Evolutionary conservation across 768 basidiomycete genomes (phyloP).

Genomic region (Amanita exitialis): DNA sequence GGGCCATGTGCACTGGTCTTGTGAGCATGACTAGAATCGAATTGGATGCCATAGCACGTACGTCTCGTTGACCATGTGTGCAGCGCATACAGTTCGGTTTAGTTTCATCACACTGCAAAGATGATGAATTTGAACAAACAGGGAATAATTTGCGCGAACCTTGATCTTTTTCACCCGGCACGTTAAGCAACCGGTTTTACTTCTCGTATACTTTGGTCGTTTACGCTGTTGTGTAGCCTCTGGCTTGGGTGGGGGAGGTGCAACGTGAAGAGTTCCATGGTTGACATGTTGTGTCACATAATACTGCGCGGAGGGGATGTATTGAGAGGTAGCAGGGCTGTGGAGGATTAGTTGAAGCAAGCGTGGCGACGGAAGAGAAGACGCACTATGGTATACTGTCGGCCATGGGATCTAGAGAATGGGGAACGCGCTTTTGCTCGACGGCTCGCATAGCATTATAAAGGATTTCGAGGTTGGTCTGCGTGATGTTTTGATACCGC

Average conservation of each 20-base stretch:
- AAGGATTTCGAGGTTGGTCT: constrained; percentile 24
- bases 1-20: constrained; percentile 69
- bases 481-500: constrained; percentile 26
- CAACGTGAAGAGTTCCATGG: constrained; percentile 33
- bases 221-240: constrained; percentile 49
- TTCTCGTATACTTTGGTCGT: constrained; percentile 88
- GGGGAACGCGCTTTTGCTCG: constrained; percentile 25
- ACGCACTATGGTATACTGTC: constrained; percentile 49
- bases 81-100: constrained; percentile 86
- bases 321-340: constrained; percentile 28
- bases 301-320: constrained; percentile 30
- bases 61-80: constrained; percentile 76
- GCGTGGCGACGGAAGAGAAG: constrained; percentile 5
- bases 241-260: constrained; percentile 35
- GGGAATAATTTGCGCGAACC: constrained; percentile 29
- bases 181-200: constrained; percentile 90
- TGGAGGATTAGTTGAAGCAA: constrained; percentile 12
- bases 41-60: constrained; percentile 21
- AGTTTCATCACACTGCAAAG: constrained; percentile 73
- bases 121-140: neutral
- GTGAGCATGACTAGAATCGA: constrained; percentile 1
- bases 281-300: constrained; percentile 25
- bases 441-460: constrained; percentile 43
- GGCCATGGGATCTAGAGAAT: constrained; percentile 35
- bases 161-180: constrained; percentile 95